A percentile compares a stretch with the other conserved stretches of the same genome.
Evolutionary conservation across 2,329 filamentous ascomycete genomes (phyloP).

Genomic region (Mariannaea sp.): DNA sequence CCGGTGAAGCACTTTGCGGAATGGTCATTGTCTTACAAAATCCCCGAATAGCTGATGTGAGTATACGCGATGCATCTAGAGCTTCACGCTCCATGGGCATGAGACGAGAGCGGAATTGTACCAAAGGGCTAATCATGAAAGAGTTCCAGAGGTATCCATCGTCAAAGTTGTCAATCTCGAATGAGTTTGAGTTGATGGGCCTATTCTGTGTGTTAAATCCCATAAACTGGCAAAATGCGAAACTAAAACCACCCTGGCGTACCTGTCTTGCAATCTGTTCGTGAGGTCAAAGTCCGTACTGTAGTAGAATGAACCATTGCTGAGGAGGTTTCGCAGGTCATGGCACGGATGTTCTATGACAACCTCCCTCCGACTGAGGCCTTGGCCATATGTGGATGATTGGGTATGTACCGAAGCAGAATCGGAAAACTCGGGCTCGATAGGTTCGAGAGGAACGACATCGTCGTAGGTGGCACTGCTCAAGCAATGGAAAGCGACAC

Average conservation of each 20-base stretch:
- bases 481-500: slow-evolving; percentile 91
- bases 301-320: slow-evolving; percentile 96
- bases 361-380: slow-evolving; percentile 68
- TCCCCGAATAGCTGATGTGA: slow-evolving; percentile 92
- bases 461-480: slow-evolving; percentile 87
- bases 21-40: slow-evolving; percentile 89
- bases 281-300: slow-evolving; percentile 98
- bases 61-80: slow-evolving; percentile 83
- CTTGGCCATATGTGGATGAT: slow-evolving; percentile 44
- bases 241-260: slow-evolving; percentile 21
- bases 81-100: slow-evolving; percentile 74
- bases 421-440: slow-evolving; percentile 56
- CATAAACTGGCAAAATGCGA: not conserved
- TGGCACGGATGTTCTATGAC: slow-evolving; percentile 85
- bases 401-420: slow-evolving; percentile 54
- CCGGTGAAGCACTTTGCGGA: slow-evolving; percentile 74
- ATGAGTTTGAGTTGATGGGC: slow-evolving; percentile 74
- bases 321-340: slow-evolving; percentile 87
- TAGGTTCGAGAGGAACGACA: slow-evolving; percentile 61
- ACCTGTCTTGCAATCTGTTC: slow-evolving; percentile 88
- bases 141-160: slow-evolving; percentile 96
- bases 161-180: slow-evolving; percentile 92
- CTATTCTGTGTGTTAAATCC: slow-evolving; percentile 48
- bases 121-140: slow-evolving; percentile 93
- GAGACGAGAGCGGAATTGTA: slow-evolving; percentile 84